Evolutionary conservation across 331 rosid species (phyloP), one percentile per base, ranked within the genome.

Genomic region (Rosa hybrid): DNA sequence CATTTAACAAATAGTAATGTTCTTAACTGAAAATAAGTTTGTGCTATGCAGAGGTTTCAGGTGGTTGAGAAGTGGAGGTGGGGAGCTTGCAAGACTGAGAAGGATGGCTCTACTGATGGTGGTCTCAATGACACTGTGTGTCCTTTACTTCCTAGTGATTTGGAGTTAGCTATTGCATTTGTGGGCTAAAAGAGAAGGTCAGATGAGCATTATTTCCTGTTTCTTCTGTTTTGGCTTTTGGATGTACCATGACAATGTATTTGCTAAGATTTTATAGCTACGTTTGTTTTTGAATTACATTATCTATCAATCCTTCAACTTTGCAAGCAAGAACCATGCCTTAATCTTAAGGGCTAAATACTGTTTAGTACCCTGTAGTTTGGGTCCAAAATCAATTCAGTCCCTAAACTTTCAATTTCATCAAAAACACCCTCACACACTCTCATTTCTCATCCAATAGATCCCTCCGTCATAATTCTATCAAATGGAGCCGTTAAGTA

Each of bases 11-110:
- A 27, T 27, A 27, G 27, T 27, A 0, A 27, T 27, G 1, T 27
- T 27, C 27, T 27, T 27, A 27, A 27, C 27, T 27, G 27, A 27
- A 27, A 27, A 27, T 27, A 27, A 44, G 60, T 42, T 12, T 34
- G 10, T 59, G 30, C 12, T 10, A 18, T 49, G 64, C 71, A 91
- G 99, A 86, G 88, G 84, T 95, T 95, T 75, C 97, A 97, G 64
- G 96, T 93, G 53, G 99, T 91, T 17, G 99, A 91, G 88, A 93
- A 88, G 85, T 92, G 94, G 81, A 93, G 98, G 99, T 89, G 90
- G 80, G 83, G 81, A 72, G 84, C 90, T 80, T 93, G 89, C 82
- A 76, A 83, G 57, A 27, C 27, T 27, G 88, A 85, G 7, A 63
- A 27, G 27, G 27, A 27, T 27, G 27, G 46, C n/a, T 56, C 71